Evolutionary conservation across 441 rosid species (phyloP).

Genomic region (Mallotus repandus): DNA sequence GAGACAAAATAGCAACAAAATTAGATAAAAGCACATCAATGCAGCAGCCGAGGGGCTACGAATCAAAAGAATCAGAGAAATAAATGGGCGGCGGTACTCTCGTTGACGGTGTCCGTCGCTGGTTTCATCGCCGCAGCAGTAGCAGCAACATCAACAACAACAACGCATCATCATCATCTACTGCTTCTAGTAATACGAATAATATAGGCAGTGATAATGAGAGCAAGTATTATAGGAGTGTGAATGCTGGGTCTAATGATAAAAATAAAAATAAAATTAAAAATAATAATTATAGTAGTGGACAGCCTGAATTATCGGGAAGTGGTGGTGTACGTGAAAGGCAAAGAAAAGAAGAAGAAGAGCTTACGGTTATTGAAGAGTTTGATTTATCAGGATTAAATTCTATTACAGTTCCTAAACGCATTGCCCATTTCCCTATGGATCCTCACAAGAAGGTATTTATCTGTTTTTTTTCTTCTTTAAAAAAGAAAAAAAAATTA

Average conservation of each 20-base stretch:
- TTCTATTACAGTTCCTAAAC: conserved; percentile 61
- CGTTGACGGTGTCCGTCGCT: conserved; percentile 92
- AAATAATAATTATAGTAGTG: conserved; percentile 11
- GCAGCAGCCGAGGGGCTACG: conserved; percentile 36
- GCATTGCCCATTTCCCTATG: no score
- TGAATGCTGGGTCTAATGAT: no score
- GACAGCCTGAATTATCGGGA: conserved; percentile 25
- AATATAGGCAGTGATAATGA: background rate
- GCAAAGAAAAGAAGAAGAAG: conserved; percentile 16
- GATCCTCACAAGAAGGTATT: conserved; percentile 3
- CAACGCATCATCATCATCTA: conserved; percentile 28
- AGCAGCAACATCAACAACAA: conserved; percentile 22
- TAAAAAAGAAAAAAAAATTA: conserved; percentile 51
- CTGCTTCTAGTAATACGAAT: conserved; percentile 19
- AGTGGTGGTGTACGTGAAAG: background rate
- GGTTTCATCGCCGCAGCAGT: conserved; percentile 67
- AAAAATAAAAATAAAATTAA: background rate
- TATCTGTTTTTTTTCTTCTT: no score
- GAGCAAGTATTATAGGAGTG: background rate
- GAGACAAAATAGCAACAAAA: conserved; percentile 12
- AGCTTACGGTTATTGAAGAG: conserved; percentile 39
- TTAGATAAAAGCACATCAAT: conserved; percentile 13
- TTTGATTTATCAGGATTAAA: conserved; percentile 50
- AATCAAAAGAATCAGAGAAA: conserved; percentile 19
- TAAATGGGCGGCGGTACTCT: conserved; percentile 73